Conservation (phyloP, 306 rosid species). For the Casuarina cunninghamiana region DNA sequence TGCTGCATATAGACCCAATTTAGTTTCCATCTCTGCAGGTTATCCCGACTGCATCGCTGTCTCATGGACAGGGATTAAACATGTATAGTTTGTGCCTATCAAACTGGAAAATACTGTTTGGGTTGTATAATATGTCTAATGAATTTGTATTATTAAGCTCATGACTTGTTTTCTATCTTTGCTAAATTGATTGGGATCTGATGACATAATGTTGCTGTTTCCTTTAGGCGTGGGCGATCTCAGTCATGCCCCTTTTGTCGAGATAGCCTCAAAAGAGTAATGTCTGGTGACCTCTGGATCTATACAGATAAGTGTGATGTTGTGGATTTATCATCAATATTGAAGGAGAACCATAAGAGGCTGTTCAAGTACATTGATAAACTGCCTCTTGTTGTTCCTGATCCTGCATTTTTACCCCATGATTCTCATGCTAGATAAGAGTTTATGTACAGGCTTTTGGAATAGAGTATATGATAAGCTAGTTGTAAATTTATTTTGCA, state of each 20-base stretch:
- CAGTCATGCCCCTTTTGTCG: constrained; percentile 94
- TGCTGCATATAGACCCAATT: not conserved
- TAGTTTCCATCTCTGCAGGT: not conserved
- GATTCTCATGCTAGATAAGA: constrained; percentile 61
- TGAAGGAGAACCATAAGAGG: constrained; percentile 67
- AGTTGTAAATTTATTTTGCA: constrained; percentile 34
- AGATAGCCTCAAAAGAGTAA: constrained; percentile 68
- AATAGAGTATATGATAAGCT: constrained; percentile 23
- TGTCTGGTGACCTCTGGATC: constrained; percentile 85
- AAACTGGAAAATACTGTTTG: not conserved
- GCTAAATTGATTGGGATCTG: constrained; percentile 2
- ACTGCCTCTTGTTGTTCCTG: constrained; percentile 67
- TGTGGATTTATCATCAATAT: constrained; percentile 56
- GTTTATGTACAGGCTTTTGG: constrained; percentile 17
- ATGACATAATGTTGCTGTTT: constrained; percentile 16
- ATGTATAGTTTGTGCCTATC: not conserved
- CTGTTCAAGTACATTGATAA: constrained; percentile 69
- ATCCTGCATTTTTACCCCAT: constrained; percentile 48
- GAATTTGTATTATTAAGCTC: constrained; percentile 6
- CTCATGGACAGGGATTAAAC: not conserved
- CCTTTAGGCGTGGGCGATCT: constrained; percentile 68
- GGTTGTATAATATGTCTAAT: not conserved
- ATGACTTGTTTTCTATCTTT: constrained; percentile 1
- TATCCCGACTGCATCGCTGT: not conserved
- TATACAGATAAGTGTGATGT: constrained; percentile 60